phyloP scores from a whole-genome alignment of 1,139 yeast genomes.

The Kurtzmaniella quercitrusa region DNA sequence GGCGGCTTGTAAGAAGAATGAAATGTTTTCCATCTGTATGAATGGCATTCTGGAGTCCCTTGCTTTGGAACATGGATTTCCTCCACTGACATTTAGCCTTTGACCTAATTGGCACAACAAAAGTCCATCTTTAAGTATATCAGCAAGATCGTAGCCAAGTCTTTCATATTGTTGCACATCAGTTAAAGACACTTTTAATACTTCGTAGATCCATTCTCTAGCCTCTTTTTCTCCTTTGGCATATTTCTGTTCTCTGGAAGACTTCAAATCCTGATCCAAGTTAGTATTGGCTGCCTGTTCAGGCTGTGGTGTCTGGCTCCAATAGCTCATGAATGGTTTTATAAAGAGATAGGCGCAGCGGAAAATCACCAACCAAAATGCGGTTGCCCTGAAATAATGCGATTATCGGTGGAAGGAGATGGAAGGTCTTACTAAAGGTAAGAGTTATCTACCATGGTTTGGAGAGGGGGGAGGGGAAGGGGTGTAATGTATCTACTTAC shows the following conservation, averaged over 20 bases:
- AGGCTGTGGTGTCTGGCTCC: conserved; percentile 9
- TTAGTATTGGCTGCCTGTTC: conserved; percentile 39
- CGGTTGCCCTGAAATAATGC: too few species aligned
- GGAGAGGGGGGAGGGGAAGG: too few species aligned
- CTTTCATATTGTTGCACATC: conserved; percentile 12
- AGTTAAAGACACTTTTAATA: conserved; percentile 20
- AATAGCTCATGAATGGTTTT: conserved; percentile 9
- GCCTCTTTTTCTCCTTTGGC: conserved; percentile 42
- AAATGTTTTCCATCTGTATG: conserved; percentile 85
- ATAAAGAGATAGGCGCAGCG: background rate
- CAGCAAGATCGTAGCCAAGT: conserved; percentile 35
- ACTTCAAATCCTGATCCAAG: conserved; percentile 52
- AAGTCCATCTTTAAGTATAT: conserved; percentile 61
- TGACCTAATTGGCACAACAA: conserved; percentile 51
- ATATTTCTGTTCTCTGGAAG: conserved; percentile 47
- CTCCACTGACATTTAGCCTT: conserved; percentile 31
- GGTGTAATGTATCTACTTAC: too few species aligned
- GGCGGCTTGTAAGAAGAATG: conserved; percentile 62
- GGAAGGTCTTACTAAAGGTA: too few species aligned
- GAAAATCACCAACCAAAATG: too few species aligned
- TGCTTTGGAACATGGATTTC: conserved; percentile 39
- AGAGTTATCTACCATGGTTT: too few species aligned
- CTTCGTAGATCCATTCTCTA: conserved; percentile 43
- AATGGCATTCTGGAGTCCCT: conserved; percentile 77
- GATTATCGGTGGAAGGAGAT: too few species aligned